Evolutionary conservation across 83 land plant species (phyloP).

Genomic region (Larix sibirica): DNA sequence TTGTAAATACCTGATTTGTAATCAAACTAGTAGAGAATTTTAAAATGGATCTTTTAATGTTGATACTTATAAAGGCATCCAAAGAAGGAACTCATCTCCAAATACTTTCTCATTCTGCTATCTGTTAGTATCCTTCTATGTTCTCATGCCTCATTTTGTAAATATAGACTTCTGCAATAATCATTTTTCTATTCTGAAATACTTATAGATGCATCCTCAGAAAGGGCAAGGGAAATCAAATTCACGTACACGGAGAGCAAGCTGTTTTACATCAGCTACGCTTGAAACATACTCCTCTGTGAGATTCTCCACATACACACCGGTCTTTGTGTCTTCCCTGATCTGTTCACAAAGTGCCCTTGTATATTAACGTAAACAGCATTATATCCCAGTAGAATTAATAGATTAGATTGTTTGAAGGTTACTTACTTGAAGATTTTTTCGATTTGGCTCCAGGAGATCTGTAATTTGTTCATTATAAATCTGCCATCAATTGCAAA

Average conservation of each 20-base stretch:
- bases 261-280: conserved; percentile 74
- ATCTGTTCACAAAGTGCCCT: conserved; percentile 23
- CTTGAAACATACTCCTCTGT: conserved; percentile 82
- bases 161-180: neutral
- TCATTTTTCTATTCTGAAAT: neutral
- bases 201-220: neutral
- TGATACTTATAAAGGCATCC: too few species aligned
- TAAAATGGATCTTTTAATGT: neutral
- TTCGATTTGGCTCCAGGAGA: conserved; percentile 87
- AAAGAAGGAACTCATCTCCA: too few species aligned
- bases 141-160: too few species aligned
- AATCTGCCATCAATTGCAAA: conserved; percentile 51
- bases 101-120: too few species aligned
- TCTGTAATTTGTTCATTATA: conserved; percentile 98
- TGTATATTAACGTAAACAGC: neutral
- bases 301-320: conserved; percentile 35
- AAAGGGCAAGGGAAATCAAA: neutral
- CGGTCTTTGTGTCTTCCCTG: conserved; percentile 25
- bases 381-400: neutral
- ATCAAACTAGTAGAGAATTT: neutral
- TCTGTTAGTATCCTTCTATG: too few species aligned
- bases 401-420: too few species aligned
- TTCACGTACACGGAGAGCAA: conserved; percentile 31
- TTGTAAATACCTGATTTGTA: neutral
- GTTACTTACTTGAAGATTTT: conserved; percentile 72